Base-by-base conservation (phyloP, 116 monocot species). In the Phalaenopsis hybrid region DNA sequence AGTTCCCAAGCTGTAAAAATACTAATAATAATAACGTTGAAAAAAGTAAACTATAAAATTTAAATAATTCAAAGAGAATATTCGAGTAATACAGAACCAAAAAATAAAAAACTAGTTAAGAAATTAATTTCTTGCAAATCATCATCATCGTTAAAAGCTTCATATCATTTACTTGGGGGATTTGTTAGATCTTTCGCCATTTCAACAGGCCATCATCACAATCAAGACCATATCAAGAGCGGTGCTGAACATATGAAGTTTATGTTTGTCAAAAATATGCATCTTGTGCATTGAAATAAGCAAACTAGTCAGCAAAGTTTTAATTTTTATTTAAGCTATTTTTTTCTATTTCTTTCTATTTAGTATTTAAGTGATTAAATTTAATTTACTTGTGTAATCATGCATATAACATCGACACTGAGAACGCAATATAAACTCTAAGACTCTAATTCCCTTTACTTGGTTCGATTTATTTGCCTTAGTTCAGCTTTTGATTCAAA, bases 1-100 rank as follows among this genome's bases (percentile, higher is more conserved):
- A 83, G 98, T 99, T 80, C 98, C 98, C 76, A 99, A 89, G 89
- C 98, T 97, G 85, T 55, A 83, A 78, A 44, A 75, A 10, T 31
- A 69, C 10, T 31, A 25, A 11, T 13, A 31, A 69, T 33, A 13
- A 6, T 69, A 37, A 72, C 12, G 4, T n/a, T 17, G 6, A 6
- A 59, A 41, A 37, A 37, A 0, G 16, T 5, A 8, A 41, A 72
- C 37, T 63, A 55, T 15, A 63, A 63, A 63, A 63, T 63, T 63
- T 63, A 63, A 63, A 37, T 2, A 72, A 63, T 63, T 72, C 72
- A 72, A 72, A 41, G 72, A 72, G 72, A 34, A 72, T 72, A 0
- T 34, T 10, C 72, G 15, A 72, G 25, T 72, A 72, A 31, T 68
- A 72, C 37, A 72, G 15, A 34, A 37, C 72, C 5, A 34, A 72